phyloP scores from a whole-genome alignment of 441 rosid genomes.

The Adansonia rubrostipa region DNA sequence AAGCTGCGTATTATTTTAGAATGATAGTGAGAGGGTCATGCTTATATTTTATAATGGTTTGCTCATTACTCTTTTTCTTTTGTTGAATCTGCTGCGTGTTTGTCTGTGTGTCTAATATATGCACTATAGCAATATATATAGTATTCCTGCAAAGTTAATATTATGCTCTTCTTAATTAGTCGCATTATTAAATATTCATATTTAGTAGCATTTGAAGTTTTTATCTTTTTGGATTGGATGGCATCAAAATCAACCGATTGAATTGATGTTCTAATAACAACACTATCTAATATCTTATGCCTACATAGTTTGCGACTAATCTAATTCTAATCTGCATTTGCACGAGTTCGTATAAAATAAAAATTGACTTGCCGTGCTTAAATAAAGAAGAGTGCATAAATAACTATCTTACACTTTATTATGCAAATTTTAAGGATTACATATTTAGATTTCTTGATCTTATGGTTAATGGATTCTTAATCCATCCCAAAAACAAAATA shows the following conservation, averaged over 20 bases:
- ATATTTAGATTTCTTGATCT: slow-evolving; percentile 4
- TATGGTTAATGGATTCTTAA: neutral
- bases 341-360: neutral
- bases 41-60: neutral
- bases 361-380: too few relatives aligned
- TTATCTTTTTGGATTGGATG: neutral
- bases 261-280: neutral
- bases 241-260: too few relatives aligned
- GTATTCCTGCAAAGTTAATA: too few relatives aligned
- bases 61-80: neutral
- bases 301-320: neutral
- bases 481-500: neutral
- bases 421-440: neutral
- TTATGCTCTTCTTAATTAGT: too few relatives aligned
- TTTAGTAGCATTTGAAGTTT: neutral
- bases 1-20: neutral
- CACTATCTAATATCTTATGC: neutral
- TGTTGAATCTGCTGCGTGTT: neutral
- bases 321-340: neutral
- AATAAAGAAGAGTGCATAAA: neutral
- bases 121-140: neutral
- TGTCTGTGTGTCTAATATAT: neutral
- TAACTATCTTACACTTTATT: neutral
- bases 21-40: slow-evolving; percentile 21
- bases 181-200: neutral